Base-by-base conservation (phyloP, 331 rosid species). In the Malus hybrid region DNA sequence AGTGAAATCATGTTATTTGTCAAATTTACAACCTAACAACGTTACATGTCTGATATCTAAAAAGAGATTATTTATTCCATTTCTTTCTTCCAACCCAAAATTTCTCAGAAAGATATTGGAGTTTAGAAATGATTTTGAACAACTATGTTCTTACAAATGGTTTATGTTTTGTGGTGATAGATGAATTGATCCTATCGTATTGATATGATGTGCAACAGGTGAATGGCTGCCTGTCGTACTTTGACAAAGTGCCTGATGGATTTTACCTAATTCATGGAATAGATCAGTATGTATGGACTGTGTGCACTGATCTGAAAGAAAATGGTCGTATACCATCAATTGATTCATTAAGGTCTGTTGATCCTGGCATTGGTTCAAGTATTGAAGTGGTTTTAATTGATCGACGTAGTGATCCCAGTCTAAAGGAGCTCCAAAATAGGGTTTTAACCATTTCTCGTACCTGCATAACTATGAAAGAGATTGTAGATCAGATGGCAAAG, bases 191-290 rank as follows among this genome's bases (percentile, higher is more conserved):
- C 24, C 19, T 84, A 34, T 84, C 76, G 50, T 81, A 33, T 77
- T 65, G 68, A 60, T 71, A 71, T 82, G 57, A 81, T 73, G 68
- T 84, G 87, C 72, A 71, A 77, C 87, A 95, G 99, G 99, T 95
- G 75, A 92, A 90, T 80, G 99, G 99, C 74, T 92, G 99, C 83
- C 87, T 95, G 42, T 92, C 99, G 36, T 95, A 95, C 89, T 89
- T 73, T 0, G 93, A 90, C 82, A 90, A 85, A 81, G 81, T 95
- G 81, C 97, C 97, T 15, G 97, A 95, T 82, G 99, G 96, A 60
- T 95, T 92, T 86, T 95, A 92, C 84, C 78, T 87, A 20, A 90
- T 95, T 84, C 87, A 83, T 67, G 99, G 99, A 74, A 87, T 95
- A 94, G 89, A 90, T 84, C 91, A 97, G 33, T 92, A 90, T 85